Percentiles rank a stretch among this genome's conserved stretches.
phyloP scores from a whole-genome alignment of 169 alveolate species.

The Plasmodium coatneyi region DNA sequence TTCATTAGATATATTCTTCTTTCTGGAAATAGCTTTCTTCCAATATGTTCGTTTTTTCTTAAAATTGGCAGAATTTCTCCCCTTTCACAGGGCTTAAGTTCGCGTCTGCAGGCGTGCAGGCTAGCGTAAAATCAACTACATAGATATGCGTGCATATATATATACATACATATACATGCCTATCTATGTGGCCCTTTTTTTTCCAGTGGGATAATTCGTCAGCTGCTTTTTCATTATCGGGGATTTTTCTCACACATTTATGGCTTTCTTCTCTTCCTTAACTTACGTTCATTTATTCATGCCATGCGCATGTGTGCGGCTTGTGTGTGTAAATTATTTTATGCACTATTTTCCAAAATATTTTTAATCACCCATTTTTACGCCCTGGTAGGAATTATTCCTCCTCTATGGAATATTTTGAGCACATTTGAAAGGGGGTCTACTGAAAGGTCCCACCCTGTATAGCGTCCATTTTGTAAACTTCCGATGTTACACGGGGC shows the following conservation, averaged over 20 bases:
- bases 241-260: neutral
- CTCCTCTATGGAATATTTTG: neutral
- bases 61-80: neutral
- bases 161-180: neutral
- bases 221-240: neutral
- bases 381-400: neutral
- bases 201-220: neutral
- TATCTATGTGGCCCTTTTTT: neutral
- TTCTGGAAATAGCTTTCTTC: neutral
- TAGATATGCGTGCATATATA: neutral
- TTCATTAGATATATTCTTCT: neutral
- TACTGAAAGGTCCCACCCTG: neutral
- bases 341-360: neutral
- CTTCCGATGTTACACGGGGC: neutral
- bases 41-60: neutral
- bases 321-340: neutral
- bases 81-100: neutral
- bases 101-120: neutral
- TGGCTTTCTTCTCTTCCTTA: neutral
- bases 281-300: neutral
- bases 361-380: neutral
- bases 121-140: neutral
- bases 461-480: neutral
- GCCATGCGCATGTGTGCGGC: neutral
- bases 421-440: neutral